phyloP scores from a whole-genome alignment of 371 early-diverging fungal genomes.

The Actinomucor elegans region DNA sequence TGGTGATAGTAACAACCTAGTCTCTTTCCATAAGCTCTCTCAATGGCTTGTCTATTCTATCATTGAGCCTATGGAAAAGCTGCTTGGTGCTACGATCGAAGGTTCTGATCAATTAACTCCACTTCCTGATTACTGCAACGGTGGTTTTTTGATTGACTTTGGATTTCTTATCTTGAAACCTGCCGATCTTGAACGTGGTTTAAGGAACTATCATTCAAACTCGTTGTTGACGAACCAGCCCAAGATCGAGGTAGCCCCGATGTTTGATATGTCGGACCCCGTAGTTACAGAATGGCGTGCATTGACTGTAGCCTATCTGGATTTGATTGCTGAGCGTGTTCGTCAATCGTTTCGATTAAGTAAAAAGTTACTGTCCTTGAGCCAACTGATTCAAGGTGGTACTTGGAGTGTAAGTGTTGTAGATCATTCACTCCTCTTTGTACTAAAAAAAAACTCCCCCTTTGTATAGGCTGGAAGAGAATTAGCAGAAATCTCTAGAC shows the following conservation, averaged over 20 bases:
- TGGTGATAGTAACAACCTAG: conserved; percentile 32
- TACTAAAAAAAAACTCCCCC: too few relatives aligned
- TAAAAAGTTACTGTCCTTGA: conserved; percentile 66
- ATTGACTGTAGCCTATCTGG: conserved; percentile 84
- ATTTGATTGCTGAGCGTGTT: conserved; percentile 71
- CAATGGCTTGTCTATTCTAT: conserved; percentile 95
- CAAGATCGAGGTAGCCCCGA: conserved; percentile 57
- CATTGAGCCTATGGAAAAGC: conserved; percentile 77
- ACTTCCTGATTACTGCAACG: conserved; percentile 90
- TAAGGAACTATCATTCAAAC: conserved; percentile 45
- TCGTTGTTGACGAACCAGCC: conserved; percentile 44
- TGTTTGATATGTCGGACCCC: conserved; percentile 80
- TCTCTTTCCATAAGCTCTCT: conserved; percentile 89
- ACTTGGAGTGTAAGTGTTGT: conserved; percentile 87
- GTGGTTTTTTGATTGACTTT: conserved; percentile 49
- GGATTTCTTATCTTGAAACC: conserved; percentile 46
- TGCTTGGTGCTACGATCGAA: conserved; percentile 64
- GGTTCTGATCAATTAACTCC: conserved; percentile 80
- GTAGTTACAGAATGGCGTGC: conserved; percentile 94
- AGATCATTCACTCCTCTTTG: too few relatives aligned
- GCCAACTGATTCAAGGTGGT: conserved; percentile 89
- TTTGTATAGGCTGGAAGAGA: conserved; percentile 93
- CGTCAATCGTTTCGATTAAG: conserved; percentile 61
- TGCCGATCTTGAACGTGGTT: conserved; percentile 44
- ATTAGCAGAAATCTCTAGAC: conserved; percentile 76